phyloP scores from a whole-genome alignment of 106 monocot genomes.

The Apostasia ramifera region DNA sequence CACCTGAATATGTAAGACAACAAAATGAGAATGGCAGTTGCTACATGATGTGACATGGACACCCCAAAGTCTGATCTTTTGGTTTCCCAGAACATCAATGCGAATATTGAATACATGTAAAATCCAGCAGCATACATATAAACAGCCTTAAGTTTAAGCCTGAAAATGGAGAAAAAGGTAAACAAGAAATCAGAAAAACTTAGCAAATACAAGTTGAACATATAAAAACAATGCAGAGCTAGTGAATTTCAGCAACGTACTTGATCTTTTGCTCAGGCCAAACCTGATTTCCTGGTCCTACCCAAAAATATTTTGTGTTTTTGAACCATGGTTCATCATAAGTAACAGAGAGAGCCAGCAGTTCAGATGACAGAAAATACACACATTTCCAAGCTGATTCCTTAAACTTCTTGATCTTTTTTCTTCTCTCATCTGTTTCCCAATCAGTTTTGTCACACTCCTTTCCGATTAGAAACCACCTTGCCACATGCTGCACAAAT shows the following conservation, averaged over 20 bases:
- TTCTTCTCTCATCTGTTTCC: slow-evolving; percentile 43
- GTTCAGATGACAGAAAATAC: slow-evolving; percentile 67
- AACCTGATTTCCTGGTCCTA: slow-evolving; percentile 78
- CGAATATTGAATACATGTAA: slow-evolving; percentile 89
- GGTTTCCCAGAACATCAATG: slow-evolving; percentile 95
- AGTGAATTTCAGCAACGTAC: slow-evolving; percentile 24
- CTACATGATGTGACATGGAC: slow-evolving; percentile 88
- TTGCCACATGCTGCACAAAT: slow-evolving; percentile 42
- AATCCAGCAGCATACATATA: slow-evolving; percentile 89
- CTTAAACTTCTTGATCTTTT: slow-evolving; percentile 76
- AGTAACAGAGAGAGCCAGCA: slow-evolving; percentile 57
- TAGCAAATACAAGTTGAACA: not conserved
- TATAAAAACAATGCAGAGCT: not conserved
- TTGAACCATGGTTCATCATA: slow-evolving; percentile 84
- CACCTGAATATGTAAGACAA: slow-evolving; percentile 79
- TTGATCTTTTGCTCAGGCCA: slow-evolving; percentile 85
- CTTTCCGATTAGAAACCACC: slow-evolving; percentile 34
- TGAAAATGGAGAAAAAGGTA: slow-evolving; percentile 6
- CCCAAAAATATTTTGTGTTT: slow-evolving; percentile 77
- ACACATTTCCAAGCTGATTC: slow-evolving; percentile 91
- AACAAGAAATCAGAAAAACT: slow-evolving; percentile 2
- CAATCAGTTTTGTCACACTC: slow-evolving; percentile 28
- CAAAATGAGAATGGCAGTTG: slow-evolving; percentile 58
- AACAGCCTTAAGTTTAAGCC: slow-evolving; percentile 65
- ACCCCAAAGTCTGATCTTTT: slow-evolving; percentile 82